These are phyloP conservation scores for Geum urbanum DNA, from an alignment of 306 rosid species.

Conservation along the genomic window DNA sequence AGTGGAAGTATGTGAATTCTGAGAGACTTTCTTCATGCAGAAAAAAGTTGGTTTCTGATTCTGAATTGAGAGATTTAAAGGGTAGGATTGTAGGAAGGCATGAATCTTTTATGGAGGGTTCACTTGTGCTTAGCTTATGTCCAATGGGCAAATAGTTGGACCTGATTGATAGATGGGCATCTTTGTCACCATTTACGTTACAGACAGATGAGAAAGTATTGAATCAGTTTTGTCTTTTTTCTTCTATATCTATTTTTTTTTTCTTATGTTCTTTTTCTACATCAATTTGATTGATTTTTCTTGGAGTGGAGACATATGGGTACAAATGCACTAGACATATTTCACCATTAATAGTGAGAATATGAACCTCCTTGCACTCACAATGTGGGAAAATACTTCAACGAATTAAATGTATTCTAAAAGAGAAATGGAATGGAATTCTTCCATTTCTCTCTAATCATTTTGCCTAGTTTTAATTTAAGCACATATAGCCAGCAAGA, in stretches of 20 bases:
- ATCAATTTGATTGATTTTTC: conserved; percentile 28
- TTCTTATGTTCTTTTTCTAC: conserved; percentile 21
- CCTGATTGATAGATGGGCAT: conserved; percentile 46
- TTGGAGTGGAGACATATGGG: conserved; percentile 26
- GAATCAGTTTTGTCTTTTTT: conserved; percentile 19
- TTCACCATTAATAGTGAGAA: conserved; percentile 53
- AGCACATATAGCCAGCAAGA: background rate
- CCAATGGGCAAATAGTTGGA: conserved; percentile 33
- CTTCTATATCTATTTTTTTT: conserved; percentile 3
- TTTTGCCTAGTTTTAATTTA: background rate
- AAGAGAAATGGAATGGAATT: conserved; percentile 26
- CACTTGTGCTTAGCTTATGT: conserved; percentile 27
- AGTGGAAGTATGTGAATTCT: conserved; percentile 44
- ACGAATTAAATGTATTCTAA: conserved; percentile 21
- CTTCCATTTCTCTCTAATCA: conserved; percentile 20
- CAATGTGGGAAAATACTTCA: conserved; percentile 26
- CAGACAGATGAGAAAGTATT: conserved; percentile 36
- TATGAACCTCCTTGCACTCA: conserved; percentile 53
- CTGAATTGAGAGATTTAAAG: conserved; percentile 38
- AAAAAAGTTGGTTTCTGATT: conserved; percentile 57
- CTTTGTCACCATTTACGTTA: conserved; percentile 40
- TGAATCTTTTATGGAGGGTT: conserved; percentile 33
- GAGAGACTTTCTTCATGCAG: conserved; percentile 25
- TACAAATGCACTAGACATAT: conserved; percentile 36
- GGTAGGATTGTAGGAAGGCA: conserved; percentile 21